A percentile compares a stretch with the other conserved stretches of the same genome.
Conservation (phyloP, 2,329 filamentous ascomycete species). For the Diplodia corticola region DNA sequence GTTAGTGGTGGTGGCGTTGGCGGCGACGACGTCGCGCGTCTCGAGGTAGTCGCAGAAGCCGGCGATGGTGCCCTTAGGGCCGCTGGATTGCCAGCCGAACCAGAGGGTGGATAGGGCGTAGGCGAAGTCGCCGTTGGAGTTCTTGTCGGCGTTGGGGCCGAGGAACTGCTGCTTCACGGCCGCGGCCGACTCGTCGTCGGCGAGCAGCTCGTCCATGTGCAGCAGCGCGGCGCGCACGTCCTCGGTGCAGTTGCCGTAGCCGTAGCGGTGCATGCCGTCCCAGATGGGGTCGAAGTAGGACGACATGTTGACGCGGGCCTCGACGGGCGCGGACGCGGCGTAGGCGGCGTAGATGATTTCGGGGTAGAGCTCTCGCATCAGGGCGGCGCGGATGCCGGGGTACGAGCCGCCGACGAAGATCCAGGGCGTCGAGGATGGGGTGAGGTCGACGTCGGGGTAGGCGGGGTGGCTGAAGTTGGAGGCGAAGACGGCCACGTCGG, state of each 20-base stretch:
- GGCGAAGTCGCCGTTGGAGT: slow-evolving; percentile 50
- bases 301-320: slow-evolving; percentile 52
- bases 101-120: slow-evolving; percentile 43
- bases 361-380: slow-evolving; percentile 42
- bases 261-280: slow-evolving; percentile 45
- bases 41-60: slow-evolving; percentile 51
- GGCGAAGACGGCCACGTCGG: slow-evolving; percentile 45
- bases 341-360: slow-evolving; percentile 41
- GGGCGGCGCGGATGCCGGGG: slow-evolving; percentile 41
- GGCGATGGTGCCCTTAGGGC: slow-evolving; percentile 44
- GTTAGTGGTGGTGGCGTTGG: slow-evolving; percentile 27
- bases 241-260: slow-evolving; percentile 50
- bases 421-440: slow-evolving; percentile 40
- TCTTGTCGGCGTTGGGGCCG: slow-evolving; percentile 47
- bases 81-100: slow-evolving; percentile 46
- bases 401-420: slow-evolving; percentile 43
- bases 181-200: slow-evolving; percentile 5
- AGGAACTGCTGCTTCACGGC: slow-evolving; percentile 53
- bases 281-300: slow-evolving; percentile 54
- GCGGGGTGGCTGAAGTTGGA: slow-evolving; percentile 40
- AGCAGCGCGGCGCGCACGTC: slow-evolving; percentile 51
- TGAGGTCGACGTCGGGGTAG: slow-evolving; percentile 38
- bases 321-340: slow-evolving; percentile 43
- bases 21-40: slow-evolving; percentile 41
- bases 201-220: slow-evolving; percentile 52